Evolutionary conservation across 164 flowering plant species (phyloP), one percentile per base, ranked within the genome.

Genomic region (Chimonanthus praecox): DNA sequence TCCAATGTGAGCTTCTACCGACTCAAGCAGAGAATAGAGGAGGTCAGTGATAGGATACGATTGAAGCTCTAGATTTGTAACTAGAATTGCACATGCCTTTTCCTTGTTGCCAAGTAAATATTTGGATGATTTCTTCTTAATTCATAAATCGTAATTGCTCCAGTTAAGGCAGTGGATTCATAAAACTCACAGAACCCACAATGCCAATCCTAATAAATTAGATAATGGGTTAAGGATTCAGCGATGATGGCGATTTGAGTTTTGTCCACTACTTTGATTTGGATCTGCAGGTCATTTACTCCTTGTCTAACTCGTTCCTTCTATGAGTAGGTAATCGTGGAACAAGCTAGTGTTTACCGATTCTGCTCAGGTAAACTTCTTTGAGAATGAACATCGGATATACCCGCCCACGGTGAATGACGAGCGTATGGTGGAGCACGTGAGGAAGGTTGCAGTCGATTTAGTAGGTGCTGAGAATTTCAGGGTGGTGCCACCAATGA

Each of bases 381-480:
- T 86, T 86, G 89, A 85, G 72, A 81, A 83, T 20, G 72, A 51
- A 54, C 15, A 49, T 43, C 77, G 63, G 76, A 84, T 84, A 5
- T 87, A 87, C 64, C 94, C 97, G 3, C 80, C 83, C 2, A 83
- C 84, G 16, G 77, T 86, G 7, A 92, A 92, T 67, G 85, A 90
- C 54, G 85, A 84, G 67, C 71, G 69, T 47, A 63, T 89, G 82
- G 87, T 87, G 33, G 81, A 84, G 69, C 93, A 87, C 71, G 88
- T 81, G 7, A 88, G 80, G 72, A 79, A 60, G 15, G 85, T 86
- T 5, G 90, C 87, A 43, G 85, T 80, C 47, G 49, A 44, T 15
- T 65, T 90, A 47, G 80, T 88, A 33, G 94, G 98, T 15, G 78
- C 83, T 67, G 13, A 73, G 15, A 84, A 83, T 67, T 85, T 90